Conservation (phyloP, 2,329 filamentous ascomycete genomes). For the Bipolaris zeicola region DNA sequence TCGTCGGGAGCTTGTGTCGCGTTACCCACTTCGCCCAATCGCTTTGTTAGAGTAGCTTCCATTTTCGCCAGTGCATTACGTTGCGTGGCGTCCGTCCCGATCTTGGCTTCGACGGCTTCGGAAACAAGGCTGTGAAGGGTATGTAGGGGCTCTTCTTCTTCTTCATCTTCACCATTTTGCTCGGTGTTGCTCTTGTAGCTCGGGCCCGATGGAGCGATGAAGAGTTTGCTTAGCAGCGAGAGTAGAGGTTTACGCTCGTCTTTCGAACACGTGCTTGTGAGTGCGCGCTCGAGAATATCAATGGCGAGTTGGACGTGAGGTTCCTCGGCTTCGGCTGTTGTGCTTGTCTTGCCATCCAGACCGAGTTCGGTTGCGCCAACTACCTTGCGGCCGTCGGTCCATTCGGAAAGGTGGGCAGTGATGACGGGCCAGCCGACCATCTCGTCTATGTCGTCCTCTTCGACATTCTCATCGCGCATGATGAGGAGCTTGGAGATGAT, state of each 20-base stretch:
- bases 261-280: slow-evolving; percentile 67
- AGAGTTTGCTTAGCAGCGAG: slow-evolving; percentile 78
- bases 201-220: slow-evolving; percentile 66
- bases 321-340: slow-evolving; percentile 67
- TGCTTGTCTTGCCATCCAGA: slow-evolving; percentile 60
- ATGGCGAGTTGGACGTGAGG: slow-evolving; percentile 80
- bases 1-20: slow-evolving; percentile 18
- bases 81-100: slow-evolving; percentile 59
- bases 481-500: slow-evolving; percentile 72
- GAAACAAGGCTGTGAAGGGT: slow-evolving; percentile 53
- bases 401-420: slow-evolving; percentile 84
- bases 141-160: slow-evolving; percentile 26
- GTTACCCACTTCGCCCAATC: slow-evolving; percentile 50
- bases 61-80: slow-evolving; percentile 62
- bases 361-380: slow-evolving; percentile 61
- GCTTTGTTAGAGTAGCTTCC: slow-evolving; percentile 57
- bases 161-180: slow-evolving; percentile 21
- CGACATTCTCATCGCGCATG: slow-evolving; percentile 66
- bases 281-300: slow-evolving; percentile 76
- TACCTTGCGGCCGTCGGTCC: slow-evolving; percentile 89
- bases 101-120: slow-evolving; percentile 56
- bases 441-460: slow-evolving; percentile 70
- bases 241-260: slow-evolving; percentile 77
- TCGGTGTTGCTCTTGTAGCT: slow-evolving; percentile 34
- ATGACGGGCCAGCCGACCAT: slow-evolving; percentile 81